Evolutionary conservation across 352 stramenopile species (phyloP).

Genomic region (Globisporangium canariense): DNA sequence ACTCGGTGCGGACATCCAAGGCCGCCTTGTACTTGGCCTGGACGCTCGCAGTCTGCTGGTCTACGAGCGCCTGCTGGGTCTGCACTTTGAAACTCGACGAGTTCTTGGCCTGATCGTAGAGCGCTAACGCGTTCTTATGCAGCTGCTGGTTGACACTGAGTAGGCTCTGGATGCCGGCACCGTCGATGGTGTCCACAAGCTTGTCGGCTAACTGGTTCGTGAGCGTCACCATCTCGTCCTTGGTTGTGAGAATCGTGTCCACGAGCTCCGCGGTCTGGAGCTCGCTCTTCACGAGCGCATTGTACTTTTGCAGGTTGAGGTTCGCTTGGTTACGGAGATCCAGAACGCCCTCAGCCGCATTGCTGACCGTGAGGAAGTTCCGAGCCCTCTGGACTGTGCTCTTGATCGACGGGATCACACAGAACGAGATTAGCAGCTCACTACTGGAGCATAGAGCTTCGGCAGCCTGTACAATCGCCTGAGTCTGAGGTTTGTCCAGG

Average conservation of each 20-base stretch:
- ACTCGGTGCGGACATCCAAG: not conserved
- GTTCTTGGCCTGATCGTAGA: slow-evolving; percentile 4
- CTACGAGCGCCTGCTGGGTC: slow-evolving; percentile 4
- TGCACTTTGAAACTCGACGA: slow-evolving; percentile 1
- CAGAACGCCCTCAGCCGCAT: not conserved
- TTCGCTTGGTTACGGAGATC: not conserved
- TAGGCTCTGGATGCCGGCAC: not conserved
- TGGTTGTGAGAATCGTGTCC: not conserved
- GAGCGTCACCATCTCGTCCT: slow-evolving; percentile 3
- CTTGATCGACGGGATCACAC: not conserved
- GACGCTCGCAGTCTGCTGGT: not conserved
- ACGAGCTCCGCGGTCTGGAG: slow-evolving; percentile 1
- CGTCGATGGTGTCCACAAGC: slow-evolving; percentile 3
- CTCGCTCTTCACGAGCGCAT: not conserved
- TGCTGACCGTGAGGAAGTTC: not conserved
- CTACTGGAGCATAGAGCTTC: not conserved
- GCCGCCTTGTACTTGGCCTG: slow-evolving; percentile 3
- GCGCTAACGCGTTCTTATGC: not conserved
- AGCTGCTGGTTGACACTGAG: not conserved
- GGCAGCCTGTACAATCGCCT: not conserved
- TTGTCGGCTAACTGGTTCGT: not conserved
- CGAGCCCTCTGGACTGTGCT: not conserved
- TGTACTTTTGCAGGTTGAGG: slow-evolving; percentile 5
- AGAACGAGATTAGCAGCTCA: not conserved
- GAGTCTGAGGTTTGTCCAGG: not conserved